Base-by-base conservation (phyloP, 495 filamentous ascomycete genomes). In the Apodospora peruviana region DNA sequence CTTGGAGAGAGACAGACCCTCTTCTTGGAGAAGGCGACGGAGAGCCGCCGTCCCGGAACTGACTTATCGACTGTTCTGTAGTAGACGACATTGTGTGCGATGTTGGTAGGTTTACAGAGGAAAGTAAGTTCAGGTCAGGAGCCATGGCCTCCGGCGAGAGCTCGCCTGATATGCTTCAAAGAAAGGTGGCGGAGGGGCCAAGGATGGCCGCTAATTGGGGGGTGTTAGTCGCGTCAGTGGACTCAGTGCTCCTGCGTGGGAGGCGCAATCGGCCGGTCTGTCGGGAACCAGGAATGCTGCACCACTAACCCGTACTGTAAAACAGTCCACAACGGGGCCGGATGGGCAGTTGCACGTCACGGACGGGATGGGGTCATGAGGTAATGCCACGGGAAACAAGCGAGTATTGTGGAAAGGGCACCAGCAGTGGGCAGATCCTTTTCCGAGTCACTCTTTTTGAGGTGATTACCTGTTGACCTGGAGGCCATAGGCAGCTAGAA, bases 81-180 rank as follows among this genome's bases (percentile, higher is more conserved):
- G 75, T 43, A 58, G 79, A 40, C 43, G 52, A 56, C 52, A 65
- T 61, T 41, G 48, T 60, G 39, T 55, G 60, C 49, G 62, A 44
- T 21, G 52, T 66, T 65, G 21, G 41, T 53, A 37, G 14, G 3
- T 25, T 20, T n/a, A 27, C 32, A 12, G 80, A 75, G 43, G 85
- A 83, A 27, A 90, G 77, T 27, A 85, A 88, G 62, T 91, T 90
- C 51, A 90, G 70, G 69, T 90, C 85, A 25, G 86, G 86, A 39
- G 55, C 55, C 55, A 58, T 58, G 39, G 16, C 16, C n/a, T 10
- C 8, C 38, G n/a, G 5, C 11, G 23, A 5, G 8, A 40, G 17
- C 7, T 11, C 39, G 39, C 20, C 39, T 40, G 16, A 40, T 22
- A 11, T 20, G 12, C 5, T 43, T 19, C 14, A 41, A 14, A 22